phyloP scores from a whole-genome alignment of 1,284 basidiomycete genomes.

The Vanrija humicola region DNA sequence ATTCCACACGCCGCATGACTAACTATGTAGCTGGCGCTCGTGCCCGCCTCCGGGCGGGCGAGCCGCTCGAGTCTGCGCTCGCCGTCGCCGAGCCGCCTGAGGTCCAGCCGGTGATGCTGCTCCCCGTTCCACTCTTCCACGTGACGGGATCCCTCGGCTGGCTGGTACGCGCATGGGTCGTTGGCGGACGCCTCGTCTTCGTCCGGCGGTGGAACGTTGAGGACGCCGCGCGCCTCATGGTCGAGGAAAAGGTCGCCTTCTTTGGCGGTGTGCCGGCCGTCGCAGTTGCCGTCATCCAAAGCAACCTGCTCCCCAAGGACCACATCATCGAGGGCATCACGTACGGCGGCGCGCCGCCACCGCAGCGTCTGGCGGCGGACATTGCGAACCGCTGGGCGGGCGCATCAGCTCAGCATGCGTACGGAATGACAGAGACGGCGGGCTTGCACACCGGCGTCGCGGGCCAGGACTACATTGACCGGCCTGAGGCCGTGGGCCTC shows the following conservation, averaged over 20 bases:
- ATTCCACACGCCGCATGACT: not conserved
- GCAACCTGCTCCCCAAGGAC: conserved; percentile 26
- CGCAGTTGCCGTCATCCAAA: conserved; percentile 34
- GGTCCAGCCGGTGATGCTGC: conserved; percentile 14
- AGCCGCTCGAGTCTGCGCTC: conserved; percentile 3
- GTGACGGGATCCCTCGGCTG: conserved; percentile 42
- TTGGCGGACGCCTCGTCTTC: conserved; percentile 38
- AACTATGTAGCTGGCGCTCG: conserved; percentile 12
- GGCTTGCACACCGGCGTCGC: conserved; percentile 36
- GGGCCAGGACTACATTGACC: conserved; percentile 32
- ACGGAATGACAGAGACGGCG: conserved; percentile 44
- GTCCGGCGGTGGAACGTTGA: conserved; percentile 33
- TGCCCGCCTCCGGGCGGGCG: conserved; percentile 19
- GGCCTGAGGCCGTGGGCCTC: conserved; percentile 21
- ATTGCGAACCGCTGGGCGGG: conserved; percentile 32
- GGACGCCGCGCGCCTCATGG: conserved; percentile 32
- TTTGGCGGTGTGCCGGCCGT: conserved; percentile 45
- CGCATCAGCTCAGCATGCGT: conserved; percentile 28
- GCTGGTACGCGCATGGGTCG: conserved; percentile 35
- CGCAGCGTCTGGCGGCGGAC: conserved; percentile 33
- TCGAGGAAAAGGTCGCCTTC: conserved; percentile 28
- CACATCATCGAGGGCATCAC: conserved; percentile 32
- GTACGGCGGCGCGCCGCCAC: conserved; percentile 44
- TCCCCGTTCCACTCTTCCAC: conserved; percentile 46
- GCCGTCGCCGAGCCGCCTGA: conserved; percentile 13